These are phyloP conservation scores for Cryptococcus sp. DNA, from an alignment of 1,284 basidiomycete species.

Conservation along the genomic window DNA sequence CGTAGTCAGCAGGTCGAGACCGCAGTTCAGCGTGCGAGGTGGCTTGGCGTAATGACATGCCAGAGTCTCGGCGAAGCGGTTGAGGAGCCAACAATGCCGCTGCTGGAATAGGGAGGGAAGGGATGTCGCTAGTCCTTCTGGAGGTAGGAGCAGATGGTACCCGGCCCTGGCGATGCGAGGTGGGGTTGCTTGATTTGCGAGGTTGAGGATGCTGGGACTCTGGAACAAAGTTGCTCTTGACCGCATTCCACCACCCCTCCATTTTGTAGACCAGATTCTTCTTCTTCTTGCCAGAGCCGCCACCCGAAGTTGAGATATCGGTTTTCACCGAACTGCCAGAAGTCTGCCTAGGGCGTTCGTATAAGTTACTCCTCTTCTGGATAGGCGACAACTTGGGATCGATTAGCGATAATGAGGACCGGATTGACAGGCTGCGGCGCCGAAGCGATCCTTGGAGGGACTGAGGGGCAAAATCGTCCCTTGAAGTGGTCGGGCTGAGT, in stretches of 20 bases:
- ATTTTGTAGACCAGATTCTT: constrained; percentile 54
- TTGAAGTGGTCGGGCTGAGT: constrained; percentile 30
- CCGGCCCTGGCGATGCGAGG: constrained; percentile 21
- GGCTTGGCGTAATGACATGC: constrained; percentile 32
- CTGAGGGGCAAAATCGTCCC: constrained; percentile 28
- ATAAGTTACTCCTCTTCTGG: constrained; percentile 22
- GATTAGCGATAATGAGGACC: constrained; percentile 34
- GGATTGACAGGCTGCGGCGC: constrained; percentile 41
- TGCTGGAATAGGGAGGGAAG: constrained; percentile 12
- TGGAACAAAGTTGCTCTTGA: constrained; percentile 52
- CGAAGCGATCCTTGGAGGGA: constrained; percentile 14
- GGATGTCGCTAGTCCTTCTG: constrained; percentile 36
- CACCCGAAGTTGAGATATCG: constrained; percentile 16
- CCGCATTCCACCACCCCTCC: constrained; percentile 57
- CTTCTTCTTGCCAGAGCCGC: constrained; percentile 37
- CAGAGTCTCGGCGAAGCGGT: constrained; percentile 29
- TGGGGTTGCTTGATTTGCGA: constrained; percentile 18
- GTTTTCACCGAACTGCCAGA: constrained; percentile 36
- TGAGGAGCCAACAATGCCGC: constrained; percentile 30
- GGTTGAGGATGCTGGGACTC: constrained; percentile 23
- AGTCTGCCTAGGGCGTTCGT: constrained; percentile 39
- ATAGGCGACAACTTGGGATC: constrained; percentile 37
- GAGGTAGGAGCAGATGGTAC: constrained; percentile 43
- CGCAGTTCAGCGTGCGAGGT: constrained; percentile 40
- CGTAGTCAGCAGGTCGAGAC: background rate